Percentiles rank a stretch among this genome's conserved stretches.
Evolutionary conservation across 176 grass and related monocot genomes (phyloP).

Genomic region (Leersia perrieri): DNA sequence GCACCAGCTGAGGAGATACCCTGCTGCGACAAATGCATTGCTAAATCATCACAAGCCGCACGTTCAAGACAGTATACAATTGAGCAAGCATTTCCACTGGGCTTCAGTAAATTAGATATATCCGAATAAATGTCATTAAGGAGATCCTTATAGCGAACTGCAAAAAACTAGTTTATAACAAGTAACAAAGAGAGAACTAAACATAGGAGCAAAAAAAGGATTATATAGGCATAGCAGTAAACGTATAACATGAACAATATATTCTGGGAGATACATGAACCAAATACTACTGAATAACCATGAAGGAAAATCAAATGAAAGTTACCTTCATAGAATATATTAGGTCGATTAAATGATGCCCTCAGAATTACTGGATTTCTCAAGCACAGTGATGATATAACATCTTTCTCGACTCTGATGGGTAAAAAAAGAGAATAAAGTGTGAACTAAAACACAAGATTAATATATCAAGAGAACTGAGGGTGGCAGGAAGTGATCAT

Average conservation of each 20-base stretch:
- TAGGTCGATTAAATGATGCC: conserved; percentile 94
- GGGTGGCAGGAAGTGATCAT: not conserved
- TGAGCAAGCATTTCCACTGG: conserved; percentile 73
- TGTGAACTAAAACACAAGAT: conserved; percentile 17
- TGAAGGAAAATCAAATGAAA: no score
- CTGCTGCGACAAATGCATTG: conserved; percentile 55
- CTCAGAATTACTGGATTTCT: conserved; percentile 75
- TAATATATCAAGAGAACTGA: not conserved
- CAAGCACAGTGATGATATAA: conserved; percentile 74
- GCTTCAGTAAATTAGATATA: conserved; percentile 80
- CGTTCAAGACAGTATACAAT: conserved; percentile 97
- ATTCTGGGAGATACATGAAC: not conserved
- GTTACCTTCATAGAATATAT: conserved; percentile 99
- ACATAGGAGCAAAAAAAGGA: not conserved
- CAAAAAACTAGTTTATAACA: conserved; percentile 41
- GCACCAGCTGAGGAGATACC: conserved; percentile 80
- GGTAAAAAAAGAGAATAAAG: conserved; percentile 8
- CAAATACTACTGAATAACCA: not conserved
- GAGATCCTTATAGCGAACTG: conserved; percentile 99
- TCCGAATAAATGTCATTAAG: conserved; percentile 77
- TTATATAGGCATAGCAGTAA: not conserved
- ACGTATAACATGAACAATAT: not conserved
- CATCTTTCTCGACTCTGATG: conserved; percentile 78
- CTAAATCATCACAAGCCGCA: conserved; percentile 84
- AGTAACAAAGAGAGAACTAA: conserved; percentile 8